A percentile compares a stretch with the other conserved stretches of the same genome.
These are phyloP conservation scores for Caloboletus firmus DNA, from an alignment of 1,284 basidiomycete genomes.

Conservation along the genomic window DNA sequence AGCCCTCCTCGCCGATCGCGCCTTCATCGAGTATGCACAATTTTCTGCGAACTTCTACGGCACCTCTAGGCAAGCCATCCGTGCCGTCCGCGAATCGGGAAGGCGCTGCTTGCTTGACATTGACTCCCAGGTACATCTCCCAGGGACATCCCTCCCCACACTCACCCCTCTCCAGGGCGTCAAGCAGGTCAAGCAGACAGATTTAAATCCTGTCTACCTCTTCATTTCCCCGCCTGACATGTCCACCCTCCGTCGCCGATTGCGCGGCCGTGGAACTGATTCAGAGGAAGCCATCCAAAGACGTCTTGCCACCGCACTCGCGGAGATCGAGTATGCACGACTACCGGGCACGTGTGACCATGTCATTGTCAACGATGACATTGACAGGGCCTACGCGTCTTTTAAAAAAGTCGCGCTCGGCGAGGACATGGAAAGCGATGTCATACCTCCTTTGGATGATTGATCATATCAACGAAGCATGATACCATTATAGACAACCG, in stretches of 20 bases:
- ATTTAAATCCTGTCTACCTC: slow-evolving; percentile 84
- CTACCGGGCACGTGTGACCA: slow-evolving; percentile 75
- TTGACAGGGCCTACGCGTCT: slow-evolving; percentile 78
- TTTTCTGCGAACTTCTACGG: slow-evolving; percentile 96
- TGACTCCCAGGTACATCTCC: slow-evolving; percentile 73
- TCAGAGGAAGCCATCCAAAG: slow-evolving; percentile 71
- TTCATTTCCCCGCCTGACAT: slow-evolving; percentile 92
- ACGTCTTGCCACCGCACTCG: slow-evolving; percentile 77
- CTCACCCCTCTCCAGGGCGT: slow-evolving; percentile 64
- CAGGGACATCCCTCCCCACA: neutral
- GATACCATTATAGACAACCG: slow-evolving; percentile 15
- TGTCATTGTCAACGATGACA: slow-evolving; percentile 90
- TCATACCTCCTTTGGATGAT: slow-evolving; percentile 60
- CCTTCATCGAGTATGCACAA: slow-evolving; percentile 77
- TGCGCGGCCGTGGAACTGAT: slow-evolving; percentile 86
- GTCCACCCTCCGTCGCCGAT: slow-evolving; percentile 61
- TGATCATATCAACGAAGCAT: slow-evolving; percentile 26
- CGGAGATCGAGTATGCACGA: slow-evolving; percentile 86
- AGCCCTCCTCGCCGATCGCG: slow-evolving; percentile 57
- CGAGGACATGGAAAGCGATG: slow-evolving; percentile 52
- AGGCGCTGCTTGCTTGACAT: slow-evolving; percentile 93
- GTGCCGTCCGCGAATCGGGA: slow-evolving; percentile 57
- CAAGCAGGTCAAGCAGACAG: slow-evolving; percentile 78
- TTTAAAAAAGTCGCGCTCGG: slow-evolving; percentile 76
- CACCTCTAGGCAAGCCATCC: slow-evolving; percentile 75